A percentile compares a stretch with the other conserved stretches of the same genome.
phyloP scores from a whole-genome alignment of 345 rosid species.

The Eucalyptus globulus region DNA sequence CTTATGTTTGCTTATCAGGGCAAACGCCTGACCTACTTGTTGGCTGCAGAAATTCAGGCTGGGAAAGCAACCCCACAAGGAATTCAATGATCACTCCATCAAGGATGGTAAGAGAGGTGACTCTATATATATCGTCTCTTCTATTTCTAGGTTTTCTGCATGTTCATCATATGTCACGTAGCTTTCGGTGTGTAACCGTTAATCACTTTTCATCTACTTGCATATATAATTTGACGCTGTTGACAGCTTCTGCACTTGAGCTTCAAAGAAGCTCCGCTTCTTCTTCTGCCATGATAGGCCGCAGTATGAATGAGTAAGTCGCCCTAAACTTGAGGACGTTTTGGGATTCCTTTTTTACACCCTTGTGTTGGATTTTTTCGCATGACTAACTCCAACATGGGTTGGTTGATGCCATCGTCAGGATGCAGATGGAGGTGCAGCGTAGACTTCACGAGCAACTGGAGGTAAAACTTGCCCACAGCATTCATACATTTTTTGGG shows the following conservation, averaged over 20 bases:
- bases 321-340: neutral
- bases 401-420: constrained; percentile 26
- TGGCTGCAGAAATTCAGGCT: constrained; percentile 78
- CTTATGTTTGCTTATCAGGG: neutral
- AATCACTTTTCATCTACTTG: neutral
- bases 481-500: neutral
- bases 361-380: neutral
- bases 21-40: neutral
- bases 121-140: neutral
- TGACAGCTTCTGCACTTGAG: constrained; percentile 59
- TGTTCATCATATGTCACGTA: neutral
- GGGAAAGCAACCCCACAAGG: constrained; percentile 99
- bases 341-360: neutral
- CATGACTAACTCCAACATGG: neutral
- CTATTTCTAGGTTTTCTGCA: neutral
- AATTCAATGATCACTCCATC: constrained; percentile 85
- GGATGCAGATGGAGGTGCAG: constrained; percentile 99
- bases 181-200: neutral
- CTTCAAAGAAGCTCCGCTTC: constrained; percentile 78
- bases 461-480: constrained; percentile 42
- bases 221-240: neutral
- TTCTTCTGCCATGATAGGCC: constrained; percentile 85
- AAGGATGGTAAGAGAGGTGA: constrained; percentile 61
- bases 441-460: constrained; percentile 96
- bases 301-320: constrained; percentile 93